These are phyloP conservation scores for Senna siamea DNA, from an alignment of 306 rosid species.

Conservation along the genomic window DNA sequence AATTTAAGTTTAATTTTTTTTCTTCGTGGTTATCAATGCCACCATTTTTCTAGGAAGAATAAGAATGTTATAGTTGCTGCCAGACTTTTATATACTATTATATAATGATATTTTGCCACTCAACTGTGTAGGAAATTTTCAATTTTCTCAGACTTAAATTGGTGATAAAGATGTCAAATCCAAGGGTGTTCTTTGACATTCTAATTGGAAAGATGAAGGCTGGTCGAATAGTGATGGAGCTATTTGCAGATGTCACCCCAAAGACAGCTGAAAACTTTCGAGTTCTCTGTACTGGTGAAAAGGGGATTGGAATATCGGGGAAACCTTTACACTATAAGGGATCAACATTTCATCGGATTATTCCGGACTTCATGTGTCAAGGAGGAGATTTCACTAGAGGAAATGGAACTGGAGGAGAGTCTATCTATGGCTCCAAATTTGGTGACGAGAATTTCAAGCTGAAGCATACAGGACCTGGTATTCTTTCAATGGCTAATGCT, in stretches of 20 bases:
- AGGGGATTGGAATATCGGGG: conserved; percentile 69
- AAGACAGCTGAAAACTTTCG: conserved; percentile 92
- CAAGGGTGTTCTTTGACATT: conserved; percentile 85
- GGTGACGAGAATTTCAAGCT: conserved; percentile 73
- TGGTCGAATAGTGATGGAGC: conserved; percentile 76
- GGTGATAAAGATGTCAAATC: conserved; percentile 61
- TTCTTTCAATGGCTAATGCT: conserved; percentile 90
- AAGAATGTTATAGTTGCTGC: background rate
- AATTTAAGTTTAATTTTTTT: background rate
- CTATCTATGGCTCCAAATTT: conserved; percentile 76
- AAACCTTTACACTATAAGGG: conserved; percentile 77
- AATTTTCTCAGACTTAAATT: background rate
- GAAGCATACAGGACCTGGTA: conserved; percentile 80
- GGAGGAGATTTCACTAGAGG: conserved; percentile 89
- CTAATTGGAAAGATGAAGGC: conserved; percentile 76
- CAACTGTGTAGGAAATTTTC: background rate
- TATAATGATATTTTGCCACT: background rate
- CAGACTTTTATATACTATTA: background rate
- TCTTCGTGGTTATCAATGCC: background rate
- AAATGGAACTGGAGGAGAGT: conserved; percentile 90
- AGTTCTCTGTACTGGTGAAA: conserved; percentile 85
- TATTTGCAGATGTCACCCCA: conserved; percentile 74
- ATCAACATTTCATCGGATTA: conserved; percentile 75
- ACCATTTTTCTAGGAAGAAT: background rate
- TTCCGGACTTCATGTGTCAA: conserved; percentile 84